phyloP scores from a whole-genome alignment of 2,329 filamentous ascomycete genomes.

The Bipolaris bicolor region DNA sequence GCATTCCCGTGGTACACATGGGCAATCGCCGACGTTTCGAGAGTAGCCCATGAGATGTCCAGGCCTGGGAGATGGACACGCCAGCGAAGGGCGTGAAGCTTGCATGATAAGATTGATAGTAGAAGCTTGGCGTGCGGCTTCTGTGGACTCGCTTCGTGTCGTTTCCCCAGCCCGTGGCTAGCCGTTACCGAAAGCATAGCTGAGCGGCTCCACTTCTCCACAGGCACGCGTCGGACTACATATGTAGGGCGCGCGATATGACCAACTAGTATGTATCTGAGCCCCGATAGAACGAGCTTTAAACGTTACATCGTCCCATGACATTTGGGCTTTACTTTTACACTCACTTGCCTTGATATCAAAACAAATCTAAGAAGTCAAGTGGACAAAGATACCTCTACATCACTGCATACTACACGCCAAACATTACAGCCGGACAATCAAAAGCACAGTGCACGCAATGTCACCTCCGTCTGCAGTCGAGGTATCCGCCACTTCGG shows the following conservation, averaged over 20 bases:
- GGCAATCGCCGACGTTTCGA: neutral
- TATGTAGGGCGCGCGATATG: slow-evolving; percentile 30
- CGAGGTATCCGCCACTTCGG: slow-evolving; percentile 53
- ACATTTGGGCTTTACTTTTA: neutral
- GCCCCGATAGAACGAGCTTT: neutral
- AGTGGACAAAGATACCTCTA: neutral
- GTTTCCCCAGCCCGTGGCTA: slow-evolving; percentile 42
- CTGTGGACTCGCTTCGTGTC: slow-evolving; percentile 26
- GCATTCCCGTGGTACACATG: neutral
- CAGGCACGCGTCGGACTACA: slow-evolving; percentile 25
- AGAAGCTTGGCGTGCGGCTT: slow-evolving; percentile 15
- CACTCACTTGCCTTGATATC: neutral
- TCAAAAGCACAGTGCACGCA: neutral
- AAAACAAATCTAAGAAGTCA: neutral
- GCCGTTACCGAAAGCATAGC: slow-evolving; percentile 34
- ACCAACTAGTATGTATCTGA: slow-evolving; percentile 5
- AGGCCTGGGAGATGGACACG: neutral
- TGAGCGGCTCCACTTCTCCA: slow-evolving; percentile 27
- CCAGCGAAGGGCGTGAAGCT: slow-evolving; percentile 20
- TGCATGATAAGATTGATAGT: slow-evolving; percentile 1
- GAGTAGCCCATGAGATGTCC: neutral
- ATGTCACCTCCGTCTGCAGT: slow-evolving; percentile 48
- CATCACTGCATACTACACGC: neutral
- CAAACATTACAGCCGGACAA: neutral
- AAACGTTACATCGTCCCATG: slow-evolving; percentile 3